Conservation (phyloP, 129 eudicot genomes). For the Helianthus annuus region DNA sequence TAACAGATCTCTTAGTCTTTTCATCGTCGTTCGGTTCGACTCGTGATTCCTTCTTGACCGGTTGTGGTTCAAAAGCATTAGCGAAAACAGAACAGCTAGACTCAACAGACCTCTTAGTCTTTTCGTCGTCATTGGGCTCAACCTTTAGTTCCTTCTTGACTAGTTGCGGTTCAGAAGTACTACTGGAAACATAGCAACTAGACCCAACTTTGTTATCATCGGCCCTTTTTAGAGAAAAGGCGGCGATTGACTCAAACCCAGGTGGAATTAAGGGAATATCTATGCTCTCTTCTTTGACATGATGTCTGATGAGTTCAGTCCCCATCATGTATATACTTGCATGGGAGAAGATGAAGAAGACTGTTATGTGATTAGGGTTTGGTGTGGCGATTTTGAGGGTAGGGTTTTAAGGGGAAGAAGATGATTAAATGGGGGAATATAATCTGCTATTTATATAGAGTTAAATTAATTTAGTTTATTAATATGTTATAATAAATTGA, state of each 20-base stretch:
- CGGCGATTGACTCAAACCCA: conserved; percentile 83
- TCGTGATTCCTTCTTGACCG: conserved; percentile 20
- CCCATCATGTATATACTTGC: conserved; percentile 47
- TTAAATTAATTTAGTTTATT: no score
- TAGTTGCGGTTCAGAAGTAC: no score
- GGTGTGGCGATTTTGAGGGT: no score
- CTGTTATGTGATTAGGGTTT: no score
- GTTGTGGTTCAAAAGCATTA: conserved; percentile 38
- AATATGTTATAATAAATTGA: no score
- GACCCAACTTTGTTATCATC: conserved; percentile 43
- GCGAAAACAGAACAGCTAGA: conserved; percentile 26
- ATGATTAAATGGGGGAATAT: no score
- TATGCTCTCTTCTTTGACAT: conserved; percentile 77
- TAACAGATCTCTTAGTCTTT: background rate
- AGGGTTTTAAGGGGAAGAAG: no score
- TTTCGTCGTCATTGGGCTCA: conserved; percentile 37
- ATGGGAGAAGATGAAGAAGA: no score
- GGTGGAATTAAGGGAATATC: conserved; percentile 88
- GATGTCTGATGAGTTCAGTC: conserved; percentile 68
- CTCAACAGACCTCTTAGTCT: conserved; percentile 48
- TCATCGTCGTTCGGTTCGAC: background rate
- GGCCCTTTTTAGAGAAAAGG: conserved; percentile 59
- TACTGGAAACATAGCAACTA: conserved; percentile 39
- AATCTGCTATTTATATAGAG: no score
- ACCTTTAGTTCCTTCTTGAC: background rate